A percentile compares a stretch with the other conserved stretches of the same genome.
Evolutionary conservation across 306 rosid genomes (phyloP).

Genomic region (Dalbergia cochinchinensis): DNA sequence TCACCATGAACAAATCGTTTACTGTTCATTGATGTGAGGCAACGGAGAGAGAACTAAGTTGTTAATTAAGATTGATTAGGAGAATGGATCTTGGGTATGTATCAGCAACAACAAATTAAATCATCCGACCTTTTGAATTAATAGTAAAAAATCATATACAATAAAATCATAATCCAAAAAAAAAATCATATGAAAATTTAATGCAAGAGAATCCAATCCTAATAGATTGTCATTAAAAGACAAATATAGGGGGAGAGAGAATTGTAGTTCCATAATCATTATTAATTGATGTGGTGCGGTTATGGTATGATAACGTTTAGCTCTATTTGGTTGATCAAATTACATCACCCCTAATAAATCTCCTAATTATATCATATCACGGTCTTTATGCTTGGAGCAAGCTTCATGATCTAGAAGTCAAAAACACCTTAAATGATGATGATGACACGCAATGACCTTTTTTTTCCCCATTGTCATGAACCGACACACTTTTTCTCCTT

Average conservation of each 20-base stretch:
- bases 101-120: too few species aligned
- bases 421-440: conserved; percentile 3
- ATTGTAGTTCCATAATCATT: conserved; percentile 34
- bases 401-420: conserved; percentile 6
- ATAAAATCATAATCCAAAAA: too few species aligned
- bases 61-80: conserved; percentile 9
- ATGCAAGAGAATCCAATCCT: too few species aligned
- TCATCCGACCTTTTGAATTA: too few species aligned
- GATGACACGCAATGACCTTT: neutral
- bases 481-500: neutral
- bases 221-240: neutral
- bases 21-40: too few species aligned
- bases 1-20: too few species aligned
- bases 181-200: too few species aligned
- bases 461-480: neutral
- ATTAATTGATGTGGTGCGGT: conserved; percentile 33
- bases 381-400: neutral
- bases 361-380: neutral
- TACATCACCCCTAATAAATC: neutral
- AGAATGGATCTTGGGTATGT: neutral
- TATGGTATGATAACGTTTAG: conserved; percentile 24
- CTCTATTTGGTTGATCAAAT: conserved; percentile 38
- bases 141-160: too few species aligned
- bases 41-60: neutral
- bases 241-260: too few species aligned